A percentile compares a stretch with the other conserved stretches of the same genome.
phyloP scores from a whole-genome alignment of 2,329 filamentous ascomycete species.

The Knoxdaviesia proteae region DNA sequence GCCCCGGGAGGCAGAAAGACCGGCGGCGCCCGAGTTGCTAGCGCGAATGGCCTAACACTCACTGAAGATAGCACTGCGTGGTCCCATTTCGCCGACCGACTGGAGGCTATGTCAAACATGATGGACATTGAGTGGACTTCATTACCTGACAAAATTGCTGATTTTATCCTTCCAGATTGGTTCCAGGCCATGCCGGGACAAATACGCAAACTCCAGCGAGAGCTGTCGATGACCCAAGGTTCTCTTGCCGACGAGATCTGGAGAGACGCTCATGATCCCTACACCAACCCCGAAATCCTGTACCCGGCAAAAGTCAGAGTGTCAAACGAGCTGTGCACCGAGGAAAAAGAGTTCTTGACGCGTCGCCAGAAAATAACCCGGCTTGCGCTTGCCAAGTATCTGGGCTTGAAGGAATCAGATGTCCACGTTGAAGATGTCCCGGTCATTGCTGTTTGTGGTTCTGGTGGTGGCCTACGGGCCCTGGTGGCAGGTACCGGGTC shows the following conservation, averaged over 20 bases:
- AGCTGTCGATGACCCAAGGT: constrained; percentile 71
- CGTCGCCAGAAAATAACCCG: constrained; percentile 48
- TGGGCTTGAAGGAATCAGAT: constrained; percentile 55
- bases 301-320: constrained; percentile 68
- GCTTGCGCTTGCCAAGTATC: constrained; percentile 60
- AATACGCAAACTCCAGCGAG: constrained; percentile 63
- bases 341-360: constrained; percentile 56
- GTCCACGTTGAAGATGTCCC: constrained; percentile 90
- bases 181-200: constrained; percentile 54
- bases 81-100: constrained; percentile 23
- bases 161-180: constrained; percentile 66
- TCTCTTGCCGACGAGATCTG: constrained; percentile 87
- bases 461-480: constrained; percentile 74
- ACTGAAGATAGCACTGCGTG: constrained; percentile 16
- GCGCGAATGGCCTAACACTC: background rate
- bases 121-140: constrained; percentile 33
- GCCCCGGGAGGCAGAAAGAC: constrained; percentile 1
- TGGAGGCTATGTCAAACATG: constrained; percentile 31
- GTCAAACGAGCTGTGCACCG: constrained; percentile 58
- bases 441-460: constrained; percentile 82
- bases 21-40: background rate
- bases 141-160: constrained; percentile 39
- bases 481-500: constrained; percentile 78
- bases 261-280: constrained; percentile 69
- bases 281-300: constrained; percentile 68